These are phyloP conservation scores for Lasiosphaeris hirsuta DNA, from an alignment of 495 filamentous ascomycete species.

Conservation along the genomic window DNA sequence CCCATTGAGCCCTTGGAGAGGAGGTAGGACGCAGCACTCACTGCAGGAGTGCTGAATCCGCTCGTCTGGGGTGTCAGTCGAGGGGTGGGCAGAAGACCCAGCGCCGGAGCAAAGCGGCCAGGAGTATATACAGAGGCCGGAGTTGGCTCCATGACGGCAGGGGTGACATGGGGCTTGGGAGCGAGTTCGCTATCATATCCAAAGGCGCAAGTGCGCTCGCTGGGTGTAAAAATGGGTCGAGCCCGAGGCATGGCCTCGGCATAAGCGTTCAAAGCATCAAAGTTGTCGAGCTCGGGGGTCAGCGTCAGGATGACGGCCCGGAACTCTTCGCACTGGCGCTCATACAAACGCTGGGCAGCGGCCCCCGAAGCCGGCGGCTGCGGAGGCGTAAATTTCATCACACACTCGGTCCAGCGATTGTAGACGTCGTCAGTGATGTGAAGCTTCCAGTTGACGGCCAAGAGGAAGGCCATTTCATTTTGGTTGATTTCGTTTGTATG, in stretches of 20 bases:
- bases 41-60: constrained; percentile 84
- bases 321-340: constrained; percentile 60
- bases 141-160: constrained; percentile 60
- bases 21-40: constrained; percentile 63
- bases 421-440: constrained; percentile 87
- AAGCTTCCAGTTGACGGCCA: constrained; percentile 88
- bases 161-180: constrained; percentile 44
- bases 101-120: constrained; percentile 46
- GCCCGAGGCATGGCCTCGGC: constrained; percentile 26
- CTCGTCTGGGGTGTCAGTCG: constrained; percentile 74
- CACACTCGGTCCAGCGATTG: constrained; percentile 88
- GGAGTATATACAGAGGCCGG: constrained; percentile 52
- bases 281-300: constrained; percentile 68
- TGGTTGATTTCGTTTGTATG: constrained; percentile 90
- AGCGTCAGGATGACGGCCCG: constrained; percentile 72
- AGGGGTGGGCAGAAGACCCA: constrained; percentile 73
- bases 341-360: constrained; percentile 35
- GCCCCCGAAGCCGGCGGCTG: constrained; percentile 58
- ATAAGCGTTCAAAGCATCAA: constrained; percentile 46
- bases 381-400: constrained; percentile 76
- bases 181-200: constrained; percentile 41
- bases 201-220: constrained; percentile 28
- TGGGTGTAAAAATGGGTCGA: constrained; percentile 23
- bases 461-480: constrained; percentile 90
- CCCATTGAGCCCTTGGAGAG: constrained; percentile 60